Conservation (phyloP, 225 moss, liverwort and hornwort genomes). For the Pseudoscleropodium purum region DNA sequence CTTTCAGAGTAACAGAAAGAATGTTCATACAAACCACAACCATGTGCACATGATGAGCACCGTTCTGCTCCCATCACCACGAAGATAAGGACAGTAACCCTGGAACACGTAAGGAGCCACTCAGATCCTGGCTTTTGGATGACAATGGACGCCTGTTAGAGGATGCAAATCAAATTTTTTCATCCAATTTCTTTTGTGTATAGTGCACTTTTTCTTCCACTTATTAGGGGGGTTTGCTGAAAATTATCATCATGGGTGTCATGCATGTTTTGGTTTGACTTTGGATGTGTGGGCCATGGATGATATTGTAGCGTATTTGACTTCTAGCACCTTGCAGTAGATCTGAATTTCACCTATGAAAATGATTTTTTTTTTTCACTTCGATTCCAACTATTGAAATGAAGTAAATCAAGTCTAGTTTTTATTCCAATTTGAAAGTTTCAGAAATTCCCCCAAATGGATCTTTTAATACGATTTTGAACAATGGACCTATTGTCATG, state of each 20-base stretch:
- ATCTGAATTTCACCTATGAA: neutral
- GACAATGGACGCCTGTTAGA: neutral
- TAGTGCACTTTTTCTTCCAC: neutral
- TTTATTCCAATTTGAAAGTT: too few relatives aligned
- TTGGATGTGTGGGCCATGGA: neutral
- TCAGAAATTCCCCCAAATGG: accelerated
- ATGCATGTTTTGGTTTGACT: neutral
- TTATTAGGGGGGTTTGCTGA: neutral
- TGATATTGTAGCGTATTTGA: neutral
- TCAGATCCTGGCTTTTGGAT: neutral
- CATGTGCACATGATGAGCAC: neutral
- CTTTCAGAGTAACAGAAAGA: neutral
- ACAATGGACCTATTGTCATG: neutral
- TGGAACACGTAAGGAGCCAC: neutral
- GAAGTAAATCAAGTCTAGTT: too few relatives aligned
- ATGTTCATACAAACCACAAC: neutral
- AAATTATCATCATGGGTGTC: neutral
- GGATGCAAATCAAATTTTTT: neutral
- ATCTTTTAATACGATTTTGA: neutral
- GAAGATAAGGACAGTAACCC: too few relatives aligned
- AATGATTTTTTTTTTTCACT: neutral
- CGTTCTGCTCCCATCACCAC: neutral
- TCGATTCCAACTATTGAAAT: neutral
- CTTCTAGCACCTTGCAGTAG: neutral
- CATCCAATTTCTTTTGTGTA: neutral